These are phyloP conservation scores for Arachis hypogaea DNA, from an alignment of 306 rosid species.

Conservation along the genomic window DNA sequence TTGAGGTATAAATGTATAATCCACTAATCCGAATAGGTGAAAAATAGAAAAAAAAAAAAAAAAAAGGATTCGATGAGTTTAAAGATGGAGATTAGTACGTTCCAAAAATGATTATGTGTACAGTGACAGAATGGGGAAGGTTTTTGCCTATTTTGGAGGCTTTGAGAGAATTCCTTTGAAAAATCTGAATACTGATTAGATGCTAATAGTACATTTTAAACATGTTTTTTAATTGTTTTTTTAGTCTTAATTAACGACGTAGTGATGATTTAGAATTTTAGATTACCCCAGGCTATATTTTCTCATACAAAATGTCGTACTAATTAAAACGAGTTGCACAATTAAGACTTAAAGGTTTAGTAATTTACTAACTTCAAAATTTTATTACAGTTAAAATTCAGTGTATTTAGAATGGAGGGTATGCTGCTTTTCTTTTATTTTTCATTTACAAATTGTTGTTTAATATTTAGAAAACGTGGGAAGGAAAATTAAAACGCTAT, in stretches of 20 bases:
- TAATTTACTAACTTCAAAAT: no score
- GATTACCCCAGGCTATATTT: background rate
- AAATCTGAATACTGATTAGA: background rate
- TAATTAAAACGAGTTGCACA: background rate
- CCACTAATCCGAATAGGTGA: background rate
- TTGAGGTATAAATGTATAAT: background rate
- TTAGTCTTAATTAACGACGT: constrained; percentile 3
- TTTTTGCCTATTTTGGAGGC: background rate
- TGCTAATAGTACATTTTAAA: constrained; percentile 4
- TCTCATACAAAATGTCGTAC: background rate
- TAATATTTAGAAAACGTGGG: no score
- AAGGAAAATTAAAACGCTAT: no score
- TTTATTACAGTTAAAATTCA: no score
- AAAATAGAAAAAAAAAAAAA: no score
- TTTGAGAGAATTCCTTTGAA: background rate
- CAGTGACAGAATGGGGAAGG: background rate
- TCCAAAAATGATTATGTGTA: background rate
- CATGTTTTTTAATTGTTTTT: background rate
- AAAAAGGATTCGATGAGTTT: background rate
- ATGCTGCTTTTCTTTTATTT: no score
- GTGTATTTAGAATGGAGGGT: no score
- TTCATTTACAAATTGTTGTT: no score
- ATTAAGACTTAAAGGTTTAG: no score
- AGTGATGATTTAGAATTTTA: background rate
- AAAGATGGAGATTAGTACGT: background rate